Conservation (phyloP, 345 rosid genomes). For the Excoecaria agallocha region DNA sequence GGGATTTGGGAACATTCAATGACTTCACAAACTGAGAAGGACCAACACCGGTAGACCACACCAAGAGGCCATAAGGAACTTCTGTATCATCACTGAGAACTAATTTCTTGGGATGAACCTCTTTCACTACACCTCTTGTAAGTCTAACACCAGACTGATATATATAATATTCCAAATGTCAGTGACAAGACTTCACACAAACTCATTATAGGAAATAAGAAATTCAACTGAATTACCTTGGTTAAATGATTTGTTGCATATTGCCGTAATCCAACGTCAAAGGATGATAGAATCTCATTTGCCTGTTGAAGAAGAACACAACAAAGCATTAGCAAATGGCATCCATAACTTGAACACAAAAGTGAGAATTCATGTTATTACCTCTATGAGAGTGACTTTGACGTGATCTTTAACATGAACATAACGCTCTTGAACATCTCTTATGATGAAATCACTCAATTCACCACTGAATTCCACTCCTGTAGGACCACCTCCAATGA, state of each 20-base stretch:
- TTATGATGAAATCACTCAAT: conserved; percentile 89
- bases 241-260: conserved; percentile 67
- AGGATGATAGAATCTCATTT: conserved; percentile 76
- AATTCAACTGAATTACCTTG: conserved; percentile 38
- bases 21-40: conserved; percentile 62
- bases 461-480: conserved; percentile 98
- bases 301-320: conserved; percentile 44
- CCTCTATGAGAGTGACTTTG: conserved; percentile 92
- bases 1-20: conserved; percentile 50
- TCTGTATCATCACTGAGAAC: conserved; percentile 54
- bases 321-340: background rate
- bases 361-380: conserved; percentile 30
- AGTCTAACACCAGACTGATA: conserved; percentile 50
- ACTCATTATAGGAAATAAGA: background rate
- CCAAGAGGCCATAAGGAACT: conserved; percentile 80
- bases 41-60: conserved; percentile 97
- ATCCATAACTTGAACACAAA: background rate
- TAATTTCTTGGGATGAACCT: conserved; percentile 50
- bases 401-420: conserved; percentile 71
- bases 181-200: background rate
- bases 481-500: conserved; percentile 96
- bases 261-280: conserved; percentile 59
- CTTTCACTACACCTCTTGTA: conserved; percentile 55
- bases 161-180: conserved; percentile 14
- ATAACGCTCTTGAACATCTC: conserved; percentile 71